Percentiles rank a stretch among this genome's conserved stretches.
Evolutionary conservation across 164 flowering plant genomes (phyloP).

Genomic region (Kalanchoe fedtschenkoi): DNA sequence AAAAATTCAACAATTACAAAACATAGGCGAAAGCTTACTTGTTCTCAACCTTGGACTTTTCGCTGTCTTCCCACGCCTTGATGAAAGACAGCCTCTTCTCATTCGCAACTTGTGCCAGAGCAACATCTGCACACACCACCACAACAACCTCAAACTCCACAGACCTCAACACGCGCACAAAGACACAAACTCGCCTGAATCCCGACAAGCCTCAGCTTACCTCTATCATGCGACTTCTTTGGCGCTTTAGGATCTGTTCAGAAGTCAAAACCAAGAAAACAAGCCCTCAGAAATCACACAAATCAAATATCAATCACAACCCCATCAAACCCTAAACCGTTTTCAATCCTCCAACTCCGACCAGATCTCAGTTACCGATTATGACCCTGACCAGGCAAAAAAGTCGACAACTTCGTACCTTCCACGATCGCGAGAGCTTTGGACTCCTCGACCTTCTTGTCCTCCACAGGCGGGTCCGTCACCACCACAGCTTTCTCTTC

Average conservation of each 20-base stretch:
- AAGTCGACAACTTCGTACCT: neutral
- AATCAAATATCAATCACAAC: neutral
- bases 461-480: neutral
- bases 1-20: too few relatives aligned
- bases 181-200: neutral
- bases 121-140: constrained; percentile 38
- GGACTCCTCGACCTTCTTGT: neutral
- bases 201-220: neutral
- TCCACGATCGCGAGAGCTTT: neutral
- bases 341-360: too few relatives aligned
- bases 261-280: neutral
- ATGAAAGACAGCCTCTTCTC: constrained; percentile 68
- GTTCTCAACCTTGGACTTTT: constrained; percentile 72
- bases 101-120: constrained; percentile 53
- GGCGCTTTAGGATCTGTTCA: neutral
- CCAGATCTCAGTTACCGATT: too few relatives aligned
- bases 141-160: neutral
- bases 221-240: neutral
- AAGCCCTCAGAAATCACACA: neutral
- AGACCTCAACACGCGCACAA: neutral
- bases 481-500: neutral
- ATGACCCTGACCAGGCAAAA: too few relatives aligned
- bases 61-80: constrained; percentile 93
- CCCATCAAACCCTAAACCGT: neutral
- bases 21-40: too few relatives aligned